Evolutionary conservation across 2,329 filamentous ascomycete species (phyloP).

Genomic region (Monascus ruber): DNA sequence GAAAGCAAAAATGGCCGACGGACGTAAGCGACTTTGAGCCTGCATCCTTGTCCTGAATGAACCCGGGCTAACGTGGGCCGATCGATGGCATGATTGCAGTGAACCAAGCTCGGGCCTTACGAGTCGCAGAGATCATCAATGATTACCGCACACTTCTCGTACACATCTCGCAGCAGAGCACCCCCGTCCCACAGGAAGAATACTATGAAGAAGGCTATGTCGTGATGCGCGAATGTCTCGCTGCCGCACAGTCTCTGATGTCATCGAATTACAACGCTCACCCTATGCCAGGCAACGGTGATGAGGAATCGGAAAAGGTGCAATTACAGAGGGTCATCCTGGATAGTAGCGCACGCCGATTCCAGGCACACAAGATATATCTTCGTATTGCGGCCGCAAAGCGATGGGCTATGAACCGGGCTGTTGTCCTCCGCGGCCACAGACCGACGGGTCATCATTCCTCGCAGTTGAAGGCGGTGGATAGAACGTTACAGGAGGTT

Average conservation of each 20-base stretch:
- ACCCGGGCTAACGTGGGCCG: too few relatives aligned
- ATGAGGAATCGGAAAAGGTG: conserved; percentile 41
- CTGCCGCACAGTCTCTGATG: conserved; percentile 45
- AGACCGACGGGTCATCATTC: conserved; percentile 37
- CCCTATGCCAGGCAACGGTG: conserved; percentile 31
- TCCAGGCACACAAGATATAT: conserved; percentile 51
- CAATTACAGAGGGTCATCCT: conserved; percentile 50
- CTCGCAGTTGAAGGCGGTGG: conserved; percentile 37
- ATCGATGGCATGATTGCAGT: conserved; percentile 29
- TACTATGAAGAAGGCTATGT: conserved; percentile 49
- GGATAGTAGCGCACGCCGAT: conserved; percentile 49
- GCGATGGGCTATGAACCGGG: conserved; percentile 47
- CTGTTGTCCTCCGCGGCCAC: conserved; percentile 40
- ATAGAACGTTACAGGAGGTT: conserved; percentile 39
- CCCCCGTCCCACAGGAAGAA: conserved; percentile 42
- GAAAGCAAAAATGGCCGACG: conserved; percentile 41
- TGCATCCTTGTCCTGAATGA: too few relatives aligned
- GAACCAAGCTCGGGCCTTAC: conserved; percentile 52
- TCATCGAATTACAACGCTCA: conserved; percentile 40
- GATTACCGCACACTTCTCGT: conserved; percentile 52
- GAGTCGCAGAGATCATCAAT: conserved; percentile 52
- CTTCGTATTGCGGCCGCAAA: conserved; percentile 46
- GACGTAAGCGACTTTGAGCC: conserved; percentile 33
- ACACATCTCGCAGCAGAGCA: conserved; percentile 45
- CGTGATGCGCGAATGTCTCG: conserved; percentile 44